Evolutionary conservation across 306 rosid species (phyloP), one percentile per base, ranked within the genome.

Genomic region (Vachellia collinsii): DNA sequence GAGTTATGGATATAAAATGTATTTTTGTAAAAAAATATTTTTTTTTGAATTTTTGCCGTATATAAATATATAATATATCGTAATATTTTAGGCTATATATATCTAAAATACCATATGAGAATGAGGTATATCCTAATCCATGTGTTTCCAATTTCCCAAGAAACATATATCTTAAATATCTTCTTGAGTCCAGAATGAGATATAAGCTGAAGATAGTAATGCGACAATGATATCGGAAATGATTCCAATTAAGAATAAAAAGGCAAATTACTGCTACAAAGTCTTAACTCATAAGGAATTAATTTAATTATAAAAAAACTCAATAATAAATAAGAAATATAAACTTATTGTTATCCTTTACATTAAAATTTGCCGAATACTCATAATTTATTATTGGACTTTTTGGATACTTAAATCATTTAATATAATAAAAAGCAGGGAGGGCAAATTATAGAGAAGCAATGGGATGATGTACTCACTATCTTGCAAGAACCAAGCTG

Each of bases 401-500:
- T 29, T 29, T 2, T 29, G 34, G 34, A 29, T 29, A 29, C 34
- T 29, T 29, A 29, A 29, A 29, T 29, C 34, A 29, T 29, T 29
- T 29, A 29, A 29, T 29, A 29, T 29, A 29, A 29, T 29, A 29
- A 29, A 29, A 38, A 38, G 59, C 59, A 34, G 19, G 10, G 34
- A 63, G 16, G 22, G 70, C 11, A 13, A 16, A 64, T 34, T 16
- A 64, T 14, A 36, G 42, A 63, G 19, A 63, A 7, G 69, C 42
- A 66, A 39, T 19, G 23, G 7, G 13, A 72, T 11, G 37, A 3
- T 29, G 19, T 42, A 84, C 99, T 90, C 80, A 96, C 99, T 84
- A 92, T 96, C 84, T 93, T 96, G 91, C 99, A 96, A 67, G 99
- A 96, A 81, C 99, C 99, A 80, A 96, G 88, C 59, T 96, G 99